Percentiles rank a stretch among this genome's conserved stretches.
phyloP scores from a whole-genome alignment of 179 eudicot species.

The Carnegiea gigantea region DNA sequence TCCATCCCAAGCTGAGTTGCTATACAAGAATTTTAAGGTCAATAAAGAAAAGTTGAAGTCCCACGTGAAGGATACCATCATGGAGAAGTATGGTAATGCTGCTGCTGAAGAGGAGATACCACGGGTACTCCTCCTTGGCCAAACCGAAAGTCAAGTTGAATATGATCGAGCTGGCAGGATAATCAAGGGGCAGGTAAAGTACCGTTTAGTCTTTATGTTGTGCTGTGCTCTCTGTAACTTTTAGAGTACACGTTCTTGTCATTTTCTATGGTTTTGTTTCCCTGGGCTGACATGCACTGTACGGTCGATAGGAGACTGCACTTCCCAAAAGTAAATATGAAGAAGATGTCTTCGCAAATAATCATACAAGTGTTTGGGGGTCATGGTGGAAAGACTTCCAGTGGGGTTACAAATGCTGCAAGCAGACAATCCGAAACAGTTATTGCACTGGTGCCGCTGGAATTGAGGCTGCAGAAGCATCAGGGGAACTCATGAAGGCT shows the following conservation, averaged over 20 bases:
- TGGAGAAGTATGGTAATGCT: slow-evolving; percentile 95
- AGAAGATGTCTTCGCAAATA: slow-evolving; percentile 75
- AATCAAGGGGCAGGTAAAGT: slow-evolving; percentile 76
- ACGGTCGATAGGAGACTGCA: slow-evolving; percentile 45
- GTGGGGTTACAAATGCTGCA: slow-evolving; percentile 97
- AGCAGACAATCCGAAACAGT: slow-evolving; percentile 75
- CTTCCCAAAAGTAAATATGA: slow-evolving; percentile 89
- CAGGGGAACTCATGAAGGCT: slow-evolving; percentile 87
- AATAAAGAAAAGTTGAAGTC: slow-evolving; percentile 76
- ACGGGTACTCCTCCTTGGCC: slow-evolving; percentile 84
- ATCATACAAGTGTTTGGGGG: slow-evolving; percentile 89
- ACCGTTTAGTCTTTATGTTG: neutral
- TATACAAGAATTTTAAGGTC: slow-evolving; percentile 69
- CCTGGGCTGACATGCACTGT: neutral
- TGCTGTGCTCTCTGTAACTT: no score
- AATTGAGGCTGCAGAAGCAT: slow-evolving; percentile 89
- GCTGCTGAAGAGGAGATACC: slow-evolving; percentile 80
- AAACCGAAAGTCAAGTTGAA: slow-evolving; percentile 87
- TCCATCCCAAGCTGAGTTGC: slow-evolving; percentile 94
- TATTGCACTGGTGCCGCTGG: slow-evolving; percentile 97
- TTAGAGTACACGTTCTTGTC: neutral
- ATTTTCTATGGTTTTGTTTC: neutral
- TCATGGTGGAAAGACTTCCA: slow-evolving; percentile 94
- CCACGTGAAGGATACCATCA: slow-evolving; percentile 64
- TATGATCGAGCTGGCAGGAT: slow-evolving; percentile 92